phyloP scores from a whole-genome alignment of 768 basidiomycete genomes.

The Psilocybe azurescens region DNA sequence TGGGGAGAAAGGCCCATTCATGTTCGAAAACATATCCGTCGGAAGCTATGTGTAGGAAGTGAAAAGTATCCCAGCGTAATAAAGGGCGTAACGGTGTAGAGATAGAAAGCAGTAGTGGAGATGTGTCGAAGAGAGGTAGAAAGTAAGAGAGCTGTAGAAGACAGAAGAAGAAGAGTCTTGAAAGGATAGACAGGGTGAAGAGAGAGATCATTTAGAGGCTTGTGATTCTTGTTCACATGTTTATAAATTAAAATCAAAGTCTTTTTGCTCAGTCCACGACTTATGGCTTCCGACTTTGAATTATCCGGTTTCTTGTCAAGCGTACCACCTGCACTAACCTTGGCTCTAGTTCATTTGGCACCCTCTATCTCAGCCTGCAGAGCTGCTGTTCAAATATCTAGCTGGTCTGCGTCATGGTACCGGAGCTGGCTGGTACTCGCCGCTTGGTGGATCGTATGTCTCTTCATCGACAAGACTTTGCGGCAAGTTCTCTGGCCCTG shows the following conservation, averaged over 20 bases:
- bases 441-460: slow-evolving; percentile 79
- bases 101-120: slow-evolving; percentile 33
- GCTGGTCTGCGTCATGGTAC: slow-evolving; percentile 64
- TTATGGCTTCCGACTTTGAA: slow-evolving; percentile 18
- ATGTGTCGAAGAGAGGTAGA: slow-evolving; percentile 45
- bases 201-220: slow-evolving; percentile 10
- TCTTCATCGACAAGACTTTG: slow-evolving; percentile 57
- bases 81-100: slow-evolving; percentile 29
- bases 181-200: slow-evolving; percentile 22
- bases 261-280: slow-evolving; percentile 6
- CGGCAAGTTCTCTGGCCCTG: slow-evolving; percentile 23
- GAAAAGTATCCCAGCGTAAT: slow-evolving; percentile 89
- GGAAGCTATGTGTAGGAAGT: slow-evolving; percentile 75
- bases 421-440: slow-evolving; percentile 72
- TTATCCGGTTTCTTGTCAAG: slow-evolving; percentile 56
- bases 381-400: slow-evolving; percentile 50
- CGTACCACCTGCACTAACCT: slow-evolving; percentile 66
- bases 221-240: not conserved
- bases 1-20: slow-evolving; percentile 89
- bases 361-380: slow-evolving; percentile 54
- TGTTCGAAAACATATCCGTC: slow-evolving; percentile 71
- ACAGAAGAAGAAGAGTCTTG: slow-evolving; percentile 26
- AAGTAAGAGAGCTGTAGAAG: slow-evolving; percentile 32
- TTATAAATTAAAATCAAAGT: not conserved
- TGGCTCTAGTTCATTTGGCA: slow-evolving; percentile 65